Conservation (phyloP, 352 stramenopile species). For the Hyaloperonospora arabidopsidis region DNA sequence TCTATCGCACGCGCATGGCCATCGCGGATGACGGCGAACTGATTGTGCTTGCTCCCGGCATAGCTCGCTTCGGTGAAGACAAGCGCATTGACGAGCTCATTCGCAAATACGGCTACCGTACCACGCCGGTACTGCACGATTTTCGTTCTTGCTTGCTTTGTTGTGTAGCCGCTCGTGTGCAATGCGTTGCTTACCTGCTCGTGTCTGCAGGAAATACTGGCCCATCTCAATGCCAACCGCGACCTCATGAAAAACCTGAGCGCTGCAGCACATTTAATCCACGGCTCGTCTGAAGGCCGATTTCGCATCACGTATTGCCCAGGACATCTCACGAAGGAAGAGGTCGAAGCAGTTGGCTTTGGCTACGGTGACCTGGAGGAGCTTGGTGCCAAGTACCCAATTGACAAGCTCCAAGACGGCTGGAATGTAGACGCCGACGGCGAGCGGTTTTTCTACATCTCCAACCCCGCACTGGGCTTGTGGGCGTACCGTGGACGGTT, state of each 20-base stretch:
- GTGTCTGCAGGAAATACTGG: constrained; percentile 79
- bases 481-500: constrained; percentile 89
- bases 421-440: constrained; percentile 85
- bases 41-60: constrained; percentile 91
- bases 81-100: constrained; percentile 92
- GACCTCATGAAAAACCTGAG: constrained; percentile 94
- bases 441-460: constrained; percentile 95
- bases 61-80: constrained; percentile 93
- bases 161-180: neutral
- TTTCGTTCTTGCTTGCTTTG: neutral
- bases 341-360: constrained; percentile 92
- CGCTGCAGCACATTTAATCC: constrained; percentile 93
- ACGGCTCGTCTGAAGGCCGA: constrained; percentile 94
- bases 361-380: constrained; percentile 80
- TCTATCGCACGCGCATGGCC: constrained; percentile 96
- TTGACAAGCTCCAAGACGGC: constrained; percentile 83
- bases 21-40: constrained; percentile 93
- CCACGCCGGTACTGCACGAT: constrained; percentile 77
- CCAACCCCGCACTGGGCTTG: constrained; percentile 92
- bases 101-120: constrained; percentile 94
- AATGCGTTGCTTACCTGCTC: constrained; percentile 1
- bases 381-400: constrained; percentile 82
- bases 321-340: constrained; percentile 85
- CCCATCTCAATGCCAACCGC: constrained; percentile 84
- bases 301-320: constrained; percentile 94